Percentiles rank a stretch among this genome's conserved stretches.
phyloP scores from a whole-genome alignment of 108 stramenopile genomes.

The Epipyxis sp. region DNA sequence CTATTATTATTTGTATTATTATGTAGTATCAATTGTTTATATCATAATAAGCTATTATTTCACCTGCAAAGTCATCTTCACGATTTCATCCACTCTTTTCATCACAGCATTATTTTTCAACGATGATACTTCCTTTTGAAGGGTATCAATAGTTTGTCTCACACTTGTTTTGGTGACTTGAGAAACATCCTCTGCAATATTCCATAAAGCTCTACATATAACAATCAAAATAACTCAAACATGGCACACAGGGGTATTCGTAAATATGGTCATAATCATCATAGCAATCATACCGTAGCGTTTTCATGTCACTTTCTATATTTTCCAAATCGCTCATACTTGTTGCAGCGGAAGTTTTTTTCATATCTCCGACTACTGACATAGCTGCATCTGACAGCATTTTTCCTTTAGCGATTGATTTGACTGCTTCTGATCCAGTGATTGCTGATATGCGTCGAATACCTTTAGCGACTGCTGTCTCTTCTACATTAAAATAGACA shows the following conservation, averaged over 20 bases:
- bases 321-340: conserved; percentile 25
- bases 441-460: conserved; percentile 90
- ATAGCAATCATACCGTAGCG: background rate
- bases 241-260: conserved; percentile 21
- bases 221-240: no score
- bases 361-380: no score
- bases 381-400: background rate
- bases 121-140: no score
- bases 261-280: background rate
- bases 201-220: no score
- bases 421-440: conserved; percentile 72
- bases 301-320: conserved; percentile 32
- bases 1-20: no score
- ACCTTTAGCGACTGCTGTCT: conserved; percentile 95
- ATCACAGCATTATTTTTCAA: no score
- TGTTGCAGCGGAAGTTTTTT: no score
- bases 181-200: no score
- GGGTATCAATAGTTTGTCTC: background rate
- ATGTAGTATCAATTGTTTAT: no score
- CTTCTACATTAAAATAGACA: conserved; percentile 45
- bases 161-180: background rate
- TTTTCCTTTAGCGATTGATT: background rate
- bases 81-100: no score
- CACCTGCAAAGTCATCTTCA: no score
- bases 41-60: no score